Conservation (phyloP, 352 stramenopile genomes). For the Globisporangium perplexum region DNA sequence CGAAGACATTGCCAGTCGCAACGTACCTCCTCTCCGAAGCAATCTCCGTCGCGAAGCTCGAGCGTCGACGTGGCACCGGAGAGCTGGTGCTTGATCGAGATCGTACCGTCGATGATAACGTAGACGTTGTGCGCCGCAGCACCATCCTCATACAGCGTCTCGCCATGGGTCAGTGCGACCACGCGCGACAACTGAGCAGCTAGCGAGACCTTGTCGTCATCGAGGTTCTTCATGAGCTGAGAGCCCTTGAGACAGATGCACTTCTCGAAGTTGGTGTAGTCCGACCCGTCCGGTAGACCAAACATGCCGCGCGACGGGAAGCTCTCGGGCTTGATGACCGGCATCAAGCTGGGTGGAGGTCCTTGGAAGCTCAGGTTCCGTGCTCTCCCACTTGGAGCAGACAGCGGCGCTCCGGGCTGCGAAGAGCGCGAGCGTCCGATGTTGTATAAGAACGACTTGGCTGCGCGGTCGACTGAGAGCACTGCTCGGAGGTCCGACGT, state of each 20-base stretch:
- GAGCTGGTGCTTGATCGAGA: conserved; percentile 34
- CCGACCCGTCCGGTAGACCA: conserved; percentile 33
- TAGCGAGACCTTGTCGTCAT: conserved; percentile 78
- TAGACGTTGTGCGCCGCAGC: conserved; percentile 45
- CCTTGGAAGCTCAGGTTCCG: conserved; percentile 39
- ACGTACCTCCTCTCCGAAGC: conserved; percentile 75
- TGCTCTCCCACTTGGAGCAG: conserved; percentile 20
- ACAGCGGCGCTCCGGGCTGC: conserved; percentile 21
- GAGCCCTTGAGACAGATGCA: conserved; percentile 82
- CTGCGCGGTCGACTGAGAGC: conserved; percentile 55
- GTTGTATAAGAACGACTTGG: conserved; percentile 74
- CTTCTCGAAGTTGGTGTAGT: conserved; percentile 83
- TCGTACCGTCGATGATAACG: conserved; percentile 65
- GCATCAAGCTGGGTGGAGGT: conserved; percentile 8
- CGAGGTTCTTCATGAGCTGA: conserved; percentile 75
- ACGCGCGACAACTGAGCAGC: conserved; percentile 71
- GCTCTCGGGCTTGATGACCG: background rate
- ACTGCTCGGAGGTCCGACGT: conserved; percentile 59
- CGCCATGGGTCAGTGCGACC: conserved; percentile 43
- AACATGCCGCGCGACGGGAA: conserved; percentile 19
- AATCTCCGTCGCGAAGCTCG: conserved; percentile 64
- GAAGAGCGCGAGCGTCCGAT: conserved; percentile 43
- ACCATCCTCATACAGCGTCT: conserved; percentile 47
- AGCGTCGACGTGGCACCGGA: conserved; percentile 13
- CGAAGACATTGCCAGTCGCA: no score